These are phyloP conservation scores for Phytophthora foliorum DNA, from an alignment of 352 stramenopile species.

Conservation along the genomic window DNA sequence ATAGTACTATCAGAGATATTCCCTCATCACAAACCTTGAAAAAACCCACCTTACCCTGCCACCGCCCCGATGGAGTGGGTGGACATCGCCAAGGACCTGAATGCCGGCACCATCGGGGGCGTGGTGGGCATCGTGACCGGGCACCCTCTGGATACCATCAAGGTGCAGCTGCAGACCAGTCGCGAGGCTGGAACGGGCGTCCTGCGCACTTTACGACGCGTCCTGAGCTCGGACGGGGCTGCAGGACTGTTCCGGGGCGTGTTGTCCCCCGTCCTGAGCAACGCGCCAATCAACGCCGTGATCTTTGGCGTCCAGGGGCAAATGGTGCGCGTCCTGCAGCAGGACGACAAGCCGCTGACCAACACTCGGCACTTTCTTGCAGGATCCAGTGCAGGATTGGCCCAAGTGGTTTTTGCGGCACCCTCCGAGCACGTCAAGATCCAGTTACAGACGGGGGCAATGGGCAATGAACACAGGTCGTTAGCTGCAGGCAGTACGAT, in stretches of 20 bases:
- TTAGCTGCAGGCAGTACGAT: conserved; percentile 61
- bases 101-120: conserved; percentile 83
- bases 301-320: conserved; percentile 84
- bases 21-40: no score
- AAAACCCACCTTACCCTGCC: background rate
- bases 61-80: conserved; percentile 78
- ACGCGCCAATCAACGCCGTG: conserved; percentile 88
- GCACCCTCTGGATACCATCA: conserved; percentile 90
- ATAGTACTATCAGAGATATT: no score
- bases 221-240: conserved; percentile 65
- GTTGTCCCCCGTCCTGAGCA: conserved; percentile 81
- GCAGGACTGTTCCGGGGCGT: conserved; percentile 80
- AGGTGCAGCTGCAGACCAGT: conserved; percentile 86
- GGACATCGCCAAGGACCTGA: conserved; percentile 86
- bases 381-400: conserved; percentile 65
- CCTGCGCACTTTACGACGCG: conserved; percentile 58
- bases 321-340: conserved; percentile 54
- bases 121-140: conserved; percentile 82
- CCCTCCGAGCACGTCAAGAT: conserved; percentile 89
- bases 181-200: conserved; percentile 42
- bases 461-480: conserved; percentile 58
- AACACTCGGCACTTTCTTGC: conserved; percentile 65
- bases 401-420: conserved; percentile 78
- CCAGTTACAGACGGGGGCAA: conserved; percentile 74
- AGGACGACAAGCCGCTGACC: conserved; percentile 39